phyloP scores from a whole-genome alignment of 495 filamentous ascomycete species.

The Polyplosphaeria fusca region DNA sequence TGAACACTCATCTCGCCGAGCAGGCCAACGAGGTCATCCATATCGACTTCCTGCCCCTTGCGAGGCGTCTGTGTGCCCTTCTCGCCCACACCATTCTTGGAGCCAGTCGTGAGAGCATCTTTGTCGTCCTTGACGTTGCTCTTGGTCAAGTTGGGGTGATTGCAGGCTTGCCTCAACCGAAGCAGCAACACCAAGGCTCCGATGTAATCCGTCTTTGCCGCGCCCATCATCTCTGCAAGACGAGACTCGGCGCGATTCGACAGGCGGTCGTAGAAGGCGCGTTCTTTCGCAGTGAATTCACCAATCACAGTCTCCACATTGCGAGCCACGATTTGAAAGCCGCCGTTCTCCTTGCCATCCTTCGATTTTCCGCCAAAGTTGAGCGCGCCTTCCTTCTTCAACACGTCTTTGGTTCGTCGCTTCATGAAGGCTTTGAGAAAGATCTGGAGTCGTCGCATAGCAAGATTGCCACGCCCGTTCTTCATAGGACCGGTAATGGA shows the following conservation, averaged over 20 bases:
- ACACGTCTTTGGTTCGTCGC: slow-evolving; percentile 87
- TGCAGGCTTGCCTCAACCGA: slow-evolving; percentile 86
- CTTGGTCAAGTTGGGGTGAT: slow-evolving; percentile 84
- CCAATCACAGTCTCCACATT: slow-evolving; percentile 77
- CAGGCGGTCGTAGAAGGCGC: slow-evolving; percentile 78
- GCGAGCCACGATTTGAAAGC: slow-evolving; percentile 82
- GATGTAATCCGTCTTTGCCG: slow-evolving; percentile 68
- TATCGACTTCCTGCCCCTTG: slow-evolving; percentile 51
- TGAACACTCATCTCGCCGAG: slow-evolving; percentile 79
- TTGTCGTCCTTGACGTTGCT: slow-evolving; percentile 81
- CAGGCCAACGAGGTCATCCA: slow-evolving; percentile 81
- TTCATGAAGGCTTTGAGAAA: slow-evolving; percentile 94
- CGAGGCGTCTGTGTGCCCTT: slow-evolving; percentile 46
- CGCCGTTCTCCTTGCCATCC: slow-evolving; percentile 50
- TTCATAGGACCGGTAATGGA: slow-evolving; percentile 84
- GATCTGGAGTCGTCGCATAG: slow-evolving; percentile 80
- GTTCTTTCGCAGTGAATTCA: slow-evolving; percentile 75
- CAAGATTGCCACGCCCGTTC: slow-evolving; percentile 77
- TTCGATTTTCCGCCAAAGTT: slow-evolving; percentile 63
- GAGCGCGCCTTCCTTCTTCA: slow-evolving; percentile 76
- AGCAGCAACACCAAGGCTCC: slow-evolving; percentile 84
- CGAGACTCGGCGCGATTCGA: slow-evolving; percentile 80
- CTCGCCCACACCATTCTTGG: slow-evolving; percentile 37
- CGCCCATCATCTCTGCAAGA: slow-evolving; percentile 82
- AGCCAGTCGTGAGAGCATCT: slow-evolving; percentile 70